Base-by-base conservation (phyloP, 2,329 filamentous ascomycete species). In the Botrytis fabae region DNA sequence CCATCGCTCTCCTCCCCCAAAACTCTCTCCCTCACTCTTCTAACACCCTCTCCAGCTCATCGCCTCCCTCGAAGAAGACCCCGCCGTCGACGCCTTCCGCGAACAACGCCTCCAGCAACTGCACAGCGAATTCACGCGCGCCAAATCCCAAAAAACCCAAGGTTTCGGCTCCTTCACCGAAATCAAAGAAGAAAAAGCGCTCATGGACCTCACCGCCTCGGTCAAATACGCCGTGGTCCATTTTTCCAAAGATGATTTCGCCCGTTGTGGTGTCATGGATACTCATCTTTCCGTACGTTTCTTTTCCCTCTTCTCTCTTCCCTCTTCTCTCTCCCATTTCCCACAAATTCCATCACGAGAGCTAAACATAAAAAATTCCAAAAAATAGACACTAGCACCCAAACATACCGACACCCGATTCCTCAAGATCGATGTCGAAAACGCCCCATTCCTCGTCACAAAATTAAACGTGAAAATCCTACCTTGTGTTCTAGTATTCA, bases 381-480 rank as follows among this genome's bases (percentile, higher is more conserved):
- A 40, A 38, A 18, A 62, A 22, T 40, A 85, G 84, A 79, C 81
- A 18, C 82, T 90, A 59, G 87, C 87, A 1, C 83, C 83, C 28
- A 87, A 86, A 73, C 88, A 90, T 78, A 87, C 87, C 75, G 87
- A 89, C 77, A 88, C 88, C 4, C 82, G 87, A 28, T 86, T 90
- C 71, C 80, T 89, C 28, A 85, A 84, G 74, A 88, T 89, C 78
- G 86, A 88, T 75, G 88, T 89, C 48, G 87, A 89, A 72, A 88
- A 89, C 74, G 86, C 86, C 9, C 87, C 88, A 1, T 90, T 89
- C 74, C 80, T 90, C 70, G 87, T 89, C 40, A 85, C 86, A 5
- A 88, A 87, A 77, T 80, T 90, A 44, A 87, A 86, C 54, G 82
- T 90, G 28, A 84, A 89, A 77, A 86, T 89, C 4, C 80, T 90